Evolutionary conservation across 2,329 filamentous ascomycete genomes (phyloP).

Genomic region (Tolypocladium inflatum): DNA sequence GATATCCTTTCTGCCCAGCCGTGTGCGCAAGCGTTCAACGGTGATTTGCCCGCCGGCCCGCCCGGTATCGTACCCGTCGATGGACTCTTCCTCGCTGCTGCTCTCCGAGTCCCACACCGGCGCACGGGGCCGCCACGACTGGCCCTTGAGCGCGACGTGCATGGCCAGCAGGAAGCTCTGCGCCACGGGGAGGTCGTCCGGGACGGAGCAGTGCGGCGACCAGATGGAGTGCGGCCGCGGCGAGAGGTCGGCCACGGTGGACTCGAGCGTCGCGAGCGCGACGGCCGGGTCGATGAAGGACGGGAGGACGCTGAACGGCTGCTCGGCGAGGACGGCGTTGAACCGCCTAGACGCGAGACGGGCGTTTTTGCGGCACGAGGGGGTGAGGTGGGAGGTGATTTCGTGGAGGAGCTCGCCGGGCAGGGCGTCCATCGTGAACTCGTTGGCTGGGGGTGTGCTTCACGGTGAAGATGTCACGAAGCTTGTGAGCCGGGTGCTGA

Average conservation of each 20-base stretch:
- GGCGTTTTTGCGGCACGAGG: slow-evolving; percentile 11
- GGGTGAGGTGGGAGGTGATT: slow-evolving; percentile 16
- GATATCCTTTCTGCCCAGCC: slow-evolving; percentile 12
- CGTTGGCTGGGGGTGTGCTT: background rate
- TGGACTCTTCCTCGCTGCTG: slow-evolving; percentile 3
- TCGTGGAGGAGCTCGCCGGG: slow-evolving; percentile 19
- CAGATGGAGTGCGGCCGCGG: slow-evolving; percentile 17
- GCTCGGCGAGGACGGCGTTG: slow-evolving; percentile 18
- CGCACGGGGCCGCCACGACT: slow-evolving; percentile 8
- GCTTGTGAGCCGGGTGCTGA: background rate
- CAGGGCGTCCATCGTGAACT: slow-evolving; percentile 17
- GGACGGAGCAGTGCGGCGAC: slow-evolving; percentile 25
- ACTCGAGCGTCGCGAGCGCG: slow-evolving; percentile 13
- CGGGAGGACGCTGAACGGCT: slow-evolving; percentile 16
- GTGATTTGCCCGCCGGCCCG: slow-evolving; percentile 8
- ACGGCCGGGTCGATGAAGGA: slow-evolving; percentile 18
- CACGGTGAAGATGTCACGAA: background rate
- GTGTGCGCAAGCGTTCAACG: slow-evolving; percentile 4
- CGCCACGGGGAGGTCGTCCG: slow-evolving; percentile 16
- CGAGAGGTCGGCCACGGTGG: slow-evolving; percentile 12
- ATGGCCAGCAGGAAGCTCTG: slow-evolving; percentile 22
- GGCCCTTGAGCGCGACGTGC: slow-evolving; percentile 16
- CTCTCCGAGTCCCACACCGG: slow-evolving; percentile 1
- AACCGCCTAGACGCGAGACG: slow-evolving; percentile 22
- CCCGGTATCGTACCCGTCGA: slow-evolving; percentile 2